Evolutionary conservation across 163 green algal species (phyloP), one percentile per base, ranked within the genome.

Genomic region (Scenedesmus sp.): DNA sequence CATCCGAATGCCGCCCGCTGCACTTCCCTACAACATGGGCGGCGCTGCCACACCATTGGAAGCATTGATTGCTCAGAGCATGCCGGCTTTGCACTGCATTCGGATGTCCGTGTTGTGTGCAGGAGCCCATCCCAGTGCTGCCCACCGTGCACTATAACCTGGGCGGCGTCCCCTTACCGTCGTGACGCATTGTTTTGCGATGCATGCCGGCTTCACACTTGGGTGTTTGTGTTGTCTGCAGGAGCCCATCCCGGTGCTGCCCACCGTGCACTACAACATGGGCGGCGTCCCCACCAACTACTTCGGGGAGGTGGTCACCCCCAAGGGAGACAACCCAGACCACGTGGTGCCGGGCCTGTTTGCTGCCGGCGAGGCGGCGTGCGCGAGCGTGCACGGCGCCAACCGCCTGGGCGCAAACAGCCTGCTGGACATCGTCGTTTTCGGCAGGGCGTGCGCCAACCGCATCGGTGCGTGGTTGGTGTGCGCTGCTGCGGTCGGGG

Each of bases 221-320:
- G n/a, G n/a, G n/a, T 35, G 30, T 10, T 40, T 30, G 22, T 33
- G 61, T 33, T n/a, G 68, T 0, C n/a, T 49, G 59, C 94, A 97
- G 95, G 98, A 99, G 95, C 98, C 98, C 70, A 99, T 99, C 91
- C 98, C 98, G 0, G 98, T 99, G 73, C 93, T 99, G 33, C 98
- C 98, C 53, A 99, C 98, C 9, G 98, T 99, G 85, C 98, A 99
- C 94, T 99, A 99, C 96, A 99, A 99, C 96, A 99, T 99, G 98
- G 98, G 98, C 40, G 98, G 98, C 91, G 97, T 99, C 65, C 98
- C 98, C 65, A 99, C 98, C 89, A 99, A 99, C 96, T 98, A 98
- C 94, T 93, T 97, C 49, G 98, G 98, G 51, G 95, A 99, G 95
- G 97, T 98, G 61, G 86, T 95, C 30, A 46, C 35, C 12, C 94